Evolutionary conservation across 176 grass and related monocot species (phyloP), one percentile per base, ranked within the genome.

Genomic region (Triticum aestivum): DNA sequence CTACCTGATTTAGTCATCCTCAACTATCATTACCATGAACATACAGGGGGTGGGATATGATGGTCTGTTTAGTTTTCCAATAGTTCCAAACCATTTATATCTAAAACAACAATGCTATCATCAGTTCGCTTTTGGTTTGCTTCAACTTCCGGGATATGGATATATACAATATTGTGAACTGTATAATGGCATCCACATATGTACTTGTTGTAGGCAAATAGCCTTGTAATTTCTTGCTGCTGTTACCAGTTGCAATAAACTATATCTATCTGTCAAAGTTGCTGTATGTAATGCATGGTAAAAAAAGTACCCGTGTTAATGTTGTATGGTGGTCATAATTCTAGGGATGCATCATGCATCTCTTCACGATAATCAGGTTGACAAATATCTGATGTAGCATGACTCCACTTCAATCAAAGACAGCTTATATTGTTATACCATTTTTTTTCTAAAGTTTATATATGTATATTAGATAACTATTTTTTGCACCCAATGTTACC

Each of bases 241-340:
- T 83, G 66, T 83, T 74, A 64, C 15, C 20, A 84, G 71, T 58
- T 51, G 20, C 82, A 75, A 23, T 0, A 84, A 42, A 84, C 58
- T 64, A 44, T n/a, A 56, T 18, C 34, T 11, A 62, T 13, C 35
- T 74, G 69, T 51, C 59, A 9, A 64, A 39, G 4, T 54, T 83
- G n/a, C 14, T 74, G 0, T 73, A 20, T 39, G 67, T 13, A n/a
- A 27, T 62, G 33, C 17, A 10, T 47, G 72, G 39, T n/a, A 27
- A 35, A 54, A 54, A 54, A 17, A 51, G 14, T 54, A 56, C 17
- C 52, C 52, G 5, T 2, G 52, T 20, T 20, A 56, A 56, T 56
- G 1, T 77, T 63, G 34, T 85, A 47, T 85, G 72, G 18, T 37
- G 9, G 4, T 4, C 59, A 63, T 45, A 75, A 84, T 84, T 63